These are phyloP conservation scores for Hygrophoropsis aurantiaca DNA, from an alignment of 768 basidiomycete genomes.

Conservation along the genomic window DNA sequence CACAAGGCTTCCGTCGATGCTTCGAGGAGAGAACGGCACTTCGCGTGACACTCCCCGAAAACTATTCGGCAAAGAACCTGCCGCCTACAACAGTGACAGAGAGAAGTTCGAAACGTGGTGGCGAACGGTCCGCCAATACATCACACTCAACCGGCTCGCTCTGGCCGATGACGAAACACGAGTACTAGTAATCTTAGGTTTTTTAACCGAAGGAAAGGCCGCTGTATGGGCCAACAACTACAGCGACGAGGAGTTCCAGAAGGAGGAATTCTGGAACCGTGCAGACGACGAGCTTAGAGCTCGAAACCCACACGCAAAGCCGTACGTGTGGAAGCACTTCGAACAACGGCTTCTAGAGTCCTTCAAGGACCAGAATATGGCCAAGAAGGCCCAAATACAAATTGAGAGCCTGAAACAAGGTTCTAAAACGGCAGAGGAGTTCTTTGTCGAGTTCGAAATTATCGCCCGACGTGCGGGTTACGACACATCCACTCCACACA, in stretches of 20 bases:
- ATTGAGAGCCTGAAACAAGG: no score
- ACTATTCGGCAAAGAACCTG: no score
- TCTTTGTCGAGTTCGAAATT: no score
- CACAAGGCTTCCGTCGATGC: no score
- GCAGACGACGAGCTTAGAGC: neutral
- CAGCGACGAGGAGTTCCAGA: neutral
- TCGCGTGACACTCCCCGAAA: no score
- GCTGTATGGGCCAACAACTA: neutral
- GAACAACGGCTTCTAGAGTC: neutral
- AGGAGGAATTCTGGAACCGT: neutral
- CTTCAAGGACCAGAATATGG: neutral
- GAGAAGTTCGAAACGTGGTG: neutral
- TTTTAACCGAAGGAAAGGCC: slow-evolving; percentile 1
- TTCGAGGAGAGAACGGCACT: no score
- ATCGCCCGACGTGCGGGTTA: no score
- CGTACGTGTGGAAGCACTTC: no score
- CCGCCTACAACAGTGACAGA: neutral
- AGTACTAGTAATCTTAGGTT: neutral
- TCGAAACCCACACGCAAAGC: no score
- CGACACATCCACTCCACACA: no score
- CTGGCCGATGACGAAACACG: neutral
- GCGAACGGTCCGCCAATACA: neutral
- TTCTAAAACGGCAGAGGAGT: no score
- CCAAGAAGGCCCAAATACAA: neutral
- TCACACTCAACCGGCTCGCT: neutral